phyloP scores from a whole-genome alignment of 2,329 filamentous ascomycete genomes.

The Hymenoscyphus salicellus region DNA sequence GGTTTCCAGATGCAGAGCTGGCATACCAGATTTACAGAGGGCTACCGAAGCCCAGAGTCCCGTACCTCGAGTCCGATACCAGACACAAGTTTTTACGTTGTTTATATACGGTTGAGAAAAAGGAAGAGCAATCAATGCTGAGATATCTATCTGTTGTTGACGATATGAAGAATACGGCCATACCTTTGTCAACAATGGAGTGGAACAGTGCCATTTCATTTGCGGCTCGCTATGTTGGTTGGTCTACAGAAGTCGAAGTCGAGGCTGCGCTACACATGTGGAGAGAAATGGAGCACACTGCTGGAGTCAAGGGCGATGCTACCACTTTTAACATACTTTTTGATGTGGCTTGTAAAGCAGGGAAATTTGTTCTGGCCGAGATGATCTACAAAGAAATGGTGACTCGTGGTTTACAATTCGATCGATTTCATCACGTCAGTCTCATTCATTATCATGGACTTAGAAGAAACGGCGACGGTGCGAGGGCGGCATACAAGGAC shows the following conservation, averaged over 20 bases:
- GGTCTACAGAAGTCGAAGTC: slow-evolving; percentile 56
- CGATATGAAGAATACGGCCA: slow-evolving; percentile 73
- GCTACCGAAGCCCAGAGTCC: slow-evolving; percentile 35
- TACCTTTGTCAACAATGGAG: slow-evolving; percentile 64
- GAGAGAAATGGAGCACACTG: slow-evolving; percentile 81
- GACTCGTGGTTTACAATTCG: slow-evolving; percentile 62
- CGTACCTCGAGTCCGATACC: slow-evolving; percentile 31
- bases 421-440: slow-evolving; percentile 77
- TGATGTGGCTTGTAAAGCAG: slow-evolving; percentile 79
- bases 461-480: slow-evolving; percentile 66
- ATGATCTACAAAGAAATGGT: slow-evolving; percentile 82
- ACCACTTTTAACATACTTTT: slow-evolving; percentile 95
- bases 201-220: slow-evolving; percentile 86
- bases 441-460: slow-evolving; percentile 83
- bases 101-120: slow-evolving; percentile 33
- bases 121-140: slow-evolving; percentile 58
- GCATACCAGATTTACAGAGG: slow-evolving; percentile 37
- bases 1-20: slow-evolving; percentile 27
- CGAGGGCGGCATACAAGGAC: slow-evolving; percentile 74
- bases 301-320: slow-evolving; percentile 61
- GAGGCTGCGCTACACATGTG: slow-evolving; percentile 73
- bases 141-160: slow-evolving; percentile 81
- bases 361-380: slow-evolving; percentile 79
- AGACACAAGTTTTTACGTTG: slow-evolving; percentile 34
- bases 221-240: slow-evolving; percentile 67